Conservation (phyloP, 2,329 filamentous ascomycete species). For the Cladosporium oxysporum region DNA sequence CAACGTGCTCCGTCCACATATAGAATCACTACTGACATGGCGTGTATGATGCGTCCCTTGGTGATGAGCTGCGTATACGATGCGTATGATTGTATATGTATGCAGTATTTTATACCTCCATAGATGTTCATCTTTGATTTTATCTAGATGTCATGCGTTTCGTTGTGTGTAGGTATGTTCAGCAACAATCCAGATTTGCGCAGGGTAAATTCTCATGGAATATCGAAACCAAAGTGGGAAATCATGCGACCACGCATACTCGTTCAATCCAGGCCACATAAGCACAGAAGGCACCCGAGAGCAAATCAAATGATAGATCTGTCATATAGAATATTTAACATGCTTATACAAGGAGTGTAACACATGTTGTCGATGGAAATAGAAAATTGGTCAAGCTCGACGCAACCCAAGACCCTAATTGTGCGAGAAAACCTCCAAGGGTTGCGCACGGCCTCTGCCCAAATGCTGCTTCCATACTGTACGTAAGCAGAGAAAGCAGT, state of each 20-base stretch:
- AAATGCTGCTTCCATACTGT: background rate
- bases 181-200: background rate
- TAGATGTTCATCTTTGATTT: background rate
- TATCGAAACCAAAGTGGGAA: background rate
- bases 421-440: background rate
- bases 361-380: background rate
- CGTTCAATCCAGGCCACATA: background rate
- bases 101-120: background rate
- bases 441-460: background rate
- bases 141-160: background rate
- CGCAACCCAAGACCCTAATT: background rate
- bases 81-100: background rate
- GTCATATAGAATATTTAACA: background rate
- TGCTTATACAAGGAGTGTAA: background rate
- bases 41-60: background rate
- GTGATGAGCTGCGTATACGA: background rate
- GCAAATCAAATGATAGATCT: background rate
- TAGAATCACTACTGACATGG: background rate
- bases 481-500: background rate
- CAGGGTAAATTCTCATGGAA: background rate
- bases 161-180: too few relatives aligned
- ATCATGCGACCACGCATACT: background rate
- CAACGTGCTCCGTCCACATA: background rate
- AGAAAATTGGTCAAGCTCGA: background rate
- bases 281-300: background rate